Evolutionary conservation across 2,329 filamentous ascomycete genomes (phyloP).

Genomic region (Aspergillus niger): DNA sequence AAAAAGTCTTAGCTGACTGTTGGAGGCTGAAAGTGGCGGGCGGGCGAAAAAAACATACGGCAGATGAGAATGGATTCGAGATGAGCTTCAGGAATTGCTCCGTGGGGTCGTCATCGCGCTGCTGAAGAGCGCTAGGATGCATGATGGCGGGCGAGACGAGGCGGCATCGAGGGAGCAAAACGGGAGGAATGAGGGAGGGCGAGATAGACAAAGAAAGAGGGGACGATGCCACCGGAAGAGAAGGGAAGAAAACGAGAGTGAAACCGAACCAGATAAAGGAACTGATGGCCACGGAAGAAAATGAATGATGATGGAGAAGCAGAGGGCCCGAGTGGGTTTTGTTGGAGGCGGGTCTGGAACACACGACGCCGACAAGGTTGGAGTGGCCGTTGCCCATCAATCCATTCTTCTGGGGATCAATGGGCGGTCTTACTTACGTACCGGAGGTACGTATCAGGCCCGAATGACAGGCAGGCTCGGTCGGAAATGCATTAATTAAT

Average conservation of each 20-base stretch:
- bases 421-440: not conserved
- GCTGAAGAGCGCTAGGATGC: slow-evolving; percentile 28
- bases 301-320: slow-evolving; percentile 3
- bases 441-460: not conserved
- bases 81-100: slow-evolving; percentile 49
- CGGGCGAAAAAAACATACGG: slow-evolving; percentile 33
- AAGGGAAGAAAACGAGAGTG: not conserved
- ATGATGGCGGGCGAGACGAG: slow-evolving; percentile 25
- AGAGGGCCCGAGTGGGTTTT: slow-evolving; percentile 1
- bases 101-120: slow-evolving; percentile 29
- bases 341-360: slow-evolving; percentile 18
- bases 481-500: not conserved
- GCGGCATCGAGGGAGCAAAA: slow-evolving; percentile 21
- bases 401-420: not conserved
- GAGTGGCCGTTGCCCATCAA: not conserved
- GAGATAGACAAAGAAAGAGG: slow-evolving; percentile 9
- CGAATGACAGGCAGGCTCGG: not conserved
- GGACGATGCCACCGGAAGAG: not conserved
- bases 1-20: slow-evolving; percentile 9
- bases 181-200: slow-evolving; percentile 10
- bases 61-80: slow-evolving; percentile 48
- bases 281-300: slow-evolving; percentile 2
- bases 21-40: not conserved
- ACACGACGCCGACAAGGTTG: slow-evolving; percentile 1
- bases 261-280: slow-evolving; percentile 1